Evolutionary conservation across 2,329 filamentous ascomycete genomes (phyloP), one percentile per base, ranked within the genome.

Genomic region (Penicillium oxalicum): DNA sequence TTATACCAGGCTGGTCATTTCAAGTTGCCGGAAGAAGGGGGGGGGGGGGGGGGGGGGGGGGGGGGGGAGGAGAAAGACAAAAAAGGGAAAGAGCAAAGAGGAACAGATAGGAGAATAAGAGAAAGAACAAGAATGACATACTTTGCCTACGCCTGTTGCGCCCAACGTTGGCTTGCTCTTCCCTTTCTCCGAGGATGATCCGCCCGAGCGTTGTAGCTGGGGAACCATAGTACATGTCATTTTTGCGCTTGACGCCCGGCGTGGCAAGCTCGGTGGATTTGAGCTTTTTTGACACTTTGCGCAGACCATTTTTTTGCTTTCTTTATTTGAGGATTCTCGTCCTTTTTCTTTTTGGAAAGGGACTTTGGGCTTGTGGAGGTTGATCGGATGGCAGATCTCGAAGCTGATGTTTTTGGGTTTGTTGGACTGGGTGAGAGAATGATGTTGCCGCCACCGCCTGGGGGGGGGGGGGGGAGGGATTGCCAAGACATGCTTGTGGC

Each of bases 181-280:
- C 33, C 39, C 50, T 18, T 24, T 72, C 70, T 39, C 40, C 5
- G 45, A 9, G 5, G 47, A 48, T 7, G 40, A 35, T 6, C 66
- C 64, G 34, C 66, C 66, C 64, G 28, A 64, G 26, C 9, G 62
- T 62, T 41, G 53, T 61, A 9, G 77, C 71, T 1, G 79, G 68
- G 2, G 81, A 84, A 41, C 81, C 81, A 59, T 81, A 78, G 65
- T 84, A 84, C 70, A 84, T 81, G 45, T 85, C 82, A 61, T 68
- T 80, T 73, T 82, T 84, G 70, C 81, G 82, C 68, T 84, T 85
- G 53, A 85, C 81, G 27, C 74, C 78, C 0, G 82, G 82, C 0
- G 82, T 85, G 52, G 79, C 81, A 48, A 85, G 76, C 9, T 78
- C 74, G 11, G 81, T 84, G 45, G 75, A 70, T 65, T 81, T 81